phyloP scores from a whole-genome alignment of 805 yeast genomes.

The Wickerhamiella occidentalis region DNA sequence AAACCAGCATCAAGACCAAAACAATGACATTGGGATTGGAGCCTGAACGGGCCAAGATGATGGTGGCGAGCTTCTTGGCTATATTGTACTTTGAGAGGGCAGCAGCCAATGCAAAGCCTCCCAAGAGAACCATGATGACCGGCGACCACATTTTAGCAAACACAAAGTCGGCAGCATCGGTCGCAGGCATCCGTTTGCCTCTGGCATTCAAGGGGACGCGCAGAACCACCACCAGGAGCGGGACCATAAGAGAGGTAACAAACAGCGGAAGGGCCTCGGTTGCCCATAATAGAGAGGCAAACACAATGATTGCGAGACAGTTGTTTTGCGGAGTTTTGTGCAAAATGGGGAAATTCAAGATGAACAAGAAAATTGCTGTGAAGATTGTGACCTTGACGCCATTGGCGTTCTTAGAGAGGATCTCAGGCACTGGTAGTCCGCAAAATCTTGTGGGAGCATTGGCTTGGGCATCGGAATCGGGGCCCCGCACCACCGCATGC shows the following conservation, averaged over 20 bases:
- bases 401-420: slow-evolving; percentile 11
- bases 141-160: slow-evolving; percentile 91
- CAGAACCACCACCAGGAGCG: slow-evolving; percentile 63
- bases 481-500: slow-evolving; percentile 44
- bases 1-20: slow-evolving; percentile 72
- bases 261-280: slow-evolving; percentile 88
- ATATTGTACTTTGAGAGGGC: slow-evolving; percentile 84
- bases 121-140: slow-evolving; percentile 74
- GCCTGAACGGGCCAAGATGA: slow-evolving; percentile 71
- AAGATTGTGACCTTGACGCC: not conserved
- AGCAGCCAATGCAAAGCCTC: slow-evolving; percentile 93
- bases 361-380: slow-evolving; percentile 35
- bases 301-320: slow-evolving; percentile 71
- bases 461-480: slow-evolving; percentile 5
- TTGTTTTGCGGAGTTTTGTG: slow-evolving; percentile 56
- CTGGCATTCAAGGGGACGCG: slow-evolving; percentile 36
- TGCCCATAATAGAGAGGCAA: slow-evolving; percentile 87
- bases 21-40: slow-evolving; percentile 69
- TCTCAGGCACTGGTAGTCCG: slow-evolving; percentile 13
- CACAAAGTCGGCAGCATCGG: slow-evolving; percentile 65
- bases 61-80: slow-evolving; percentile 75
- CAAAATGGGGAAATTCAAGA: slow-evolving; percentile 33
- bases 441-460: not conserved
- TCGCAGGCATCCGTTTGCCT: slow-evolving; percentile 39
- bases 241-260: slow-evolving; percentile 75